phyloP scores from a whole-genome alignment of 306 rosid genomes.

The Begonia peltatifolia region DNA sequence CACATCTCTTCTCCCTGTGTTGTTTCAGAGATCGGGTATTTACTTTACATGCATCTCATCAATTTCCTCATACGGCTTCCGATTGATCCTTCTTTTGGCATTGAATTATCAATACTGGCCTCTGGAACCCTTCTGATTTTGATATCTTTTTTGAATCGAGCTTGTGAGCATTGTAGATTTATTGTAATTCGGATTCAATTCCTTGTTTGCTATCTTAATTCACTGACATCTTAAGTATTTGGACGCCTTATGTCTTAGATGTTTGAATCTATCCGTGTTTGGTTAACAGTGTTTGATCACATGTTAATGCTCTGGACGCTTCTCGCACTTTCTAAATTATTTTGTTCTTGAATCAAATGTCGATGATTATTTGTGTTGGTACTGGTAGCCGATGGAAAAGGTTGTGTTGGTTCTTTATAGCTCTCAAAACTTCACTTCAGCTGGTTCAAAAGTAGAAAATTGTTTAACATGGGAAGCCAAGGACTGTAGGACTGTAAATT shows the following conservation, averaged over 20 bases:
- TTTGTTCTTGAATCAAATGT: slow-evolving; percentile 25
- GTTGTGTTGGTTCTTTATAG: too few species aligned
- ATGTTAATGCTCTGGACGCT: too few species aligned
- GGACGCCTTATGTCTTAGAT: slow-evolving; percentile 16
- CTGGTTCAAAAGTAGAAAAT: neutral
- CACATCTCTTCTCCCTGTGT: slow-evolving; percentile 13
- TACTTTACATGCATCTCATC: slow-evolving; percentile 11
- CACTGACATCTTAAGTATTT: slow-evolving; percentile 9
- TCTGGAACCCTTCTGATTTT: neutral
- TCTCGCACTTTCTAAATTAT: slow-evolving; percentile 11
- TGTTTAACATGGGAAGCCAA: slow-evolving; percentile 4
- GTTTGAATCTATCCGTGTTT: slow-evolving; percentile 11
- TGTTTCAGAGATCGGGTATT: slow-evolving; percentile 44
- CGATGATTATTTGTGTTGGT: slow-evolving; percentile 8
- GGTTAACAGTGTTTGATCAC: slow-evolving; percentile 7
- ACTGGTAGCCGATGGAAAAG: slow-evolving; percentile 6
- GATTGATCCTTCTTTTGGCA: neutral
- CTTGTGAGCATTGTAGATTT: slow-evolving; percentile 13
- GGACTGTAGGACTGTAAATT: neutral
- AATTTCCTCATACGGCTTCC: neutral
- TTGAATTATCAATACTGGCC: neutral
- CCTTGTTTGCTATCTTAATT: slow-evolving; percentile 12
- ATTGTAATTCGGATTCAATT: slow-evolving; percentile 12
- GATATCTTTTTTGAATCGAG: slow-evolving; percentile 10
- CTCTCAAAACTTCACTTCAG: too few species aligned